phyloP scores from a whole-genome alignment of 2,329 filamentous ascomycete genomes.

The Sordariomycetes sp. region DNA sequence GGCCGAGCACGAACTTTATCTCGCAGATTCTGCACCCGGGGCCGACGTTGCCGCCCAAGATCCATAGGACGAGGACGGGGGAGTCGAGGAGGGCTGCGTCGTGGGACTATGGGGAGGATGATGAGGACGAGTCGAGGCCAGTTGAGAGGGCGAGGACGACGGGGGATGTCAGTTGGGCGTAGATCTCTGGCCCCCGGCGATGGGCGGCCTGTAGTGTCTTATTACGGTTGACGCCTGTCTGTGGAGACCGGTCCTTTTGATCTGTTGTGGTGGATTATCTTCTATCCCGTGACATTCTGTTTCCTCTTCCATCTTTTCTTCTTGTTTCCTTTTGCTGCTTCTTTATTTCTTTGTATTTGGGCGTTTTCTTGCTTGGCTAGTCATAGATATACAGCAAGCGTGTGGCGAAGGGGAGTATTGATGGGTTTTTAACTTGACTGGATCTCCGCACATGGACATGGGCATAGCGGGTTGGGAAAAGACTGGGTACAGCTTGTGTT shows the following conservation, averaged over 20 bases:
- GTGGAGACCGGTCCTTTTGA: too few relatives aligned
- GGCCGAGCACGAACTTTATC: conserved; percentile 29
- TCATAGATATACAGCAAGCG: neutral
- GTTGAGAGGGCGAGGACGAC: neutral
- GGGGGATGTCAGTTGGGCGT: neutral
- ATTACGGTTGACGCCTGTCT: too few relatives aligned
- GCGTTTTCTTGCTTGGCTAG: neutral
- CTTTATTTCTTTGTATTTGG: neutral
- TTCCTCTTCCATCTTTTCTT: neutral
- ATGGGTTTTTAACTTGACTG: neutral
- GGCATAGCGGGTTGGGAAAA: neutral
- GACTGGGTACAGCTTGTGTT: neutral
- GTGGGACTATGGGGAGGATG: neutral
- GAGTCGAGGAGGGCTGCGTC: neutral
- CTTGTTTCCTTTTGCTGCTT: neutral
- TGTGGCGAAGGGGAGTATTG: neutral
- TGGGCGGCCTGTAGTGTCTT: too few relatives aligned
- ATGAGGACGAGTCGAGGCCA: neutral
- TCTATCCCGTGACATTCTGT: neutral
- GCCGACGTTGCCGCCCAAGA: conserved; percentile 21
- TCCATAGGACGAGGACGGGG: conserved; percentile 4
- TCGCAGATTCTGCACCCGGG: conserved; percentile 34
- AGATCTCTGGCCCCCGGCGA: too few relatives aligned
- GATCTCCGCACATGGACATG: neutral
- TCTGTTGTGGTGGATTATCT: too few relatives aligned